Evolutionary conservation across 2,329 filamentous ascomycete genomes (phyloP).

Genomic region (Ophiocordyceps camponoti-saundersi): DNA sequence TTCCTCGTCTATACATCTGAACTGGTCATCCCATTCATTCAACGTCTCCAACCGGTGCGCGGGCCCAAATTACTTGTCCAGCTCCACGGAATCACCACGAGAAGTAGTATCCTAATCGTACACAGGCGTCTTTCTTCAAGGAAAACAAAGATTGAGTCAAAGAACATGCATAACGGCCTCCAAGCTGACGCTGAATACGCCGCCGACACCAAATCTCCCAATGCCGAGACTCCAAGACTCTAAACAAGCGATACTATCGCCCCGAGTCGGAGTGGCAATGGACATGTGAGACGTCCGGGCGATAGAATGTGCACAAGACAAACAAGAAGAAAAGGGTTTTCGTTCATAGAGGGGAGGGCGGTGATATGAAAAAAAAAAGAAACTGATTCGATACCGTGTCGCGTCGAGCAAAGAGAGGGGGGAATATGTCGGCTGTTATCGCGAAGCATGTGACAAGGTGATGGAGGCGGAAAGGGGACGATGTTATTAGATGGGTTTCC

Average conservation of each 20-base stretch:
- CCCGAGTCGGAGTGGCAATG: background rate
- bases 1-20: slow-evolving; percentile 3
- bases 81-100: slow-evolving; percentile 2
- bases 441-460: background rate
- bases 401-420: background rate
- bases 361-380: background rate
- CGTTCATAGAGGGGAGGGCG: background rate
- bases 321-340: background rate
- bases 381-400: background rate
- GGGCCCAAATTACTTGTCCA: slow-evolving; percentile 5
- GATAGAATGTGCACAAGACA: background rate
- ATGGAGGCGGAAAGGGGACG: background rate
- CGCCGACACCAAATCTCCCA: background rate
- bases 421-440: background rate
- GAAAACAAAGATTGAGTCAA: slow-evolving; percentile 1
- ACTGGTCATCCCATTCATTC: slow-evolving; percentile 1
- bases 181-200: background rate
- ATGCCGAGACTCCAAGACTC: background rate
- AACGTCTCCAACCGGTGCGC: slow-evolving; percentile 5
- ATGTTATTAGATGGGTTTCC: background rate
- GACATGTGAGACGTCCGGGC: background rate
- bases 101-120: slow-evolving; percentile 7
- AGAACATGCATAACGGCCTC: background rate
- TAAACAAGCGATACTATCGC: background rate
- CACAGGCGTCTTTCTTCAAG: slow-evolving; percentile 2